Evolutionary conservation across 2,329 filamentous ascomycete genomes (phyloP).

Genomic region (Colletotrichum paranaense): DNA sequence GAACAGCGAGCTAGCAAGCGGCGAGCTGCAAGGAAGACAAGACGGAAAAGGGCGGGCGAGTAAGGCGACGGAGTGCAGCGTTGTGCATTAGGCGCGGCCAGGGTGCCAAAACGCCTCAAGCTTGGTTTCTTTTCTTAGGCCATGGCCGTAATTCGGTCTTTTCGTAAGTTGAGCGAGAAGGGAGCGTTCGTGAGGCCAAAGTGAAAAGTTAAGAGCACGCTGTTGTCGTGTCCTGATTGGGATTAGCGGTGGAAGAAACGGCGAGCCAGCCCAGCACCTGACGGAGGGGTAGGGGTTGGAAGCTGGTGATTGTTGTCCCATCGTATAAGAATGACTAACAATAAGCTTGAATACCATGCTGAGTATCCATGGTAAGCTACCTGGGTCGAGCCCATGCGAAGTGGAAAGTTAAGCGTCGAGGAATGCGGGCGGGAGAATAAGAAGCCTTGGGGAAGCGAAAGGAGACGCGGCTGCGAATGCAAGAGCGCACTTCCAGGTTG

Average conservation of each 20-base stretch:
- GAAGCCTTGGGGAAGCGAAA: background rate
- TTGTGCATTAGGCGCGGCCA: background rate
- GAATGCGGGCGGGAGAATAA: background rate
- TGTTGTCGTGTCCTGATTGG: background rate
- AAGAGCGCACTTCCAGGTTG: too few relatives aligned
- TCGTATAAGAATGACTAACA: background rate
- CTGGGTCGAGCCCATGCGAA: background rate
- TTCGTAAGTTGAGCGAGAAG: background rate
- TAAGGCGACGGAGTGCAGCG: background rate
- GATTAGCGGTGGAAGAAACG: background rate
- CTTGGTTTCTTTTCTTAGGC: conserved; percentile 25
- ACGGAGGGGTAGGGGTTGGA: background rate
- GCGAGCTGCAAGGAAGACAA: conserved; percentile 17
- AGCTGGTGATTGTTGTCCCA: too few relatives aligned
- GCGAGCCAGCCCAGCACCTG: background rate
- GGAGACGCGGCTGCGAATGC: background rate
- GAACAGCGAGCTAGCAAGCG: conserved; percentile 9
- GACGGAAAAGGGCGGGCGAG: background rate
- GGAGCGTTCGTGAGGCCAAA: background rate
- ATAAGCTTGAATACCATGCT: background rate
- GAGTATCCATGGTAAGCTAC: background rate
- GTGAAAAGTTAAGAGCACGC: background rate
- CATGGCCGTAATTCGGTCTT: background rate
- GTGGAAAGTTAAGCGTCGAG: background rate
- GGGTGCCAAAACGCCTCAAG: conserved; percentile 19